Evolutionary conservation across 2,329 filamentous ascomycete species (phyloP).

Genomic region (Thielaviopsis cerberus): DNA sequence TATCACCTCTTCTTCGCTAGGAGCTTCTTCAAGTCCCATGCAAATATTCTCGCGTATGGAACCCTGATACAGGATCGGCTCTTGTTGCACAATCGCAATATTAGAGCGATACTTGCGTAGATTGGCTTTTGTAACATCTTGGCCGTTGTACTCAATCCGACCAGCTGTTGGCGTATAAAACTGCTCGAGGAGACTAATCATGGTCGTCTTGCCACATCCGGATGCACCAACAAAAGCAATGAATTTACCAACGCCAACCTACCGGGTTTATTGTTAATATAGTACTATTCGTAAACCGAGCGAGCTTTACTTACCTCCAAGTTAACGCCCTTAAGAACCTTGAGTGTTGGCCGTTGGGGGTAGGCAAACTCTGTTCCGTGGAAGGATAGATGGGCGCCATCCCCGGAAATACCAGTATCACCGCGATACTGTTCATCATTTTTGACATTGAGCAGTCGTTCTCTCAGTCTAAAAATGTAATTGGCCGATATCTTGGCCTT

Average conservation of each 20-base stretch:
- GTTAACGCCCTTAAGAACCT: conserved; percentile 22
- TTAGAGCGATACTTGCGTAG: conserved; percentile 18
- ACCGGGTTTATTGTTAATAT: not conserved
- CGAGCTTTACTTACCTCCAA: conserved; percentile 15
- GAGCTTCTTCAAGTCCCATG: conserved; percentile 22
- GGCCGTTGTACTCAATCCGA: conserved; percentile 16
- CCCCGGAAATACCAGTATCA: conserved; percentile 8
- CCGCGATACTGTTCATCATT: conserved; percentile 13
- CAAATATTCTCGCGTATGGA: conserved; percentile 38
- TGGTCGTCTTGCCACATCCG: conserved; percentile 42
- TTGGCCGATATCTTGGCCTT: conserved; percentile 30
- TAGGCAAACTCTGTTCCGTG: conserved; percentile 39
- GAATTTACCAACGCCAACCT: conserved; percentile 28
- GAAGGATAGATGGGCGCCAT: conserved; percentile 26
- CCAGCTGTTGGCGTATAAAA: conserved; percentile 24
- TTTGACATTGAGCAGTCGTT: conserved; percentile 18
- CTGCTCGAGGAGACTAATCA: conserved; percentile 32
- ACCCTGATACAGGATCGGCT: conserved; percentile 26
- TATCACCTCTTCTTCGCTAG: conserved; percentile 23
- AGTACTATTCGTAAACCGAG: not conserved
- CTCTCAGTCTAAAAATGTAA: conserved; percentile 27
- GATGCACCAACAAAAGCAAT: conserved; percentile 38
- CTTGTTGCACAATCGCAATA: conserved; percentile 25
- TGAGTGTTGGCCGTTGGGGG: conserved; percentile 22
- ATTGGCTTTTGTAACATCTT: conserved; percentile 17